Base-by-base conservation (phyloP, 352 stramenopile genomes). In the Phytophthora sp. region DNA sequence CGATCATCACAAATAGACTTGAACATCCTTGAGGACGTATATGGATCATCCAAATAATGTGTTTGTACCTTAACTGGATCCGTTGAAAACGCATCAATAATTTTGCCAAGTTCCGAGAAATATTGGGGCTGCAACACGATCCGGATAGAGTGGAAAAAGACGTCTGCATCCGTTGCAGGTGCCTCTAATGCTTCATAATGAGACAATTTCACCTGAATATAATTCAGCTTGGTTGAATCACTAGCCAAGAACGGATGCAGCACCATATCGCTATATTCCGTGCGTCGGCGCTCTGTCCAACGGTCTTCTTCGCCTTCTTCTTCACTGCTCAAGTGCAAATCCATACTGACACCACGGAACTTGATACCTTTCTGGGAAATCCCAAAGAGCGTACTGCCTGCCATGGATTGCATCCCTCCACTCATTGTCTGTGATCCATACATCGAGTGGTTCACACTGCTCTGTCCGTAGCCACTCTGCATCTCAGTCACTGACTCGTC, bases 281-380 rank as follows among this genome's bases (percentile, higher is more conserved):
- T 73, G 18, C 62, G 57, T 12, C 71, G 41, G 16, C 71, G 66
- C 2, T 78, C 62, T 3, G 26, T 70, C 58, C 57, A 72, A n/a
- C 58, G 47, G 18, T 73, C 73, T 56, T 76, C 73, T 23, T 80
- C 73, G 15, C 67, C 73, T 39, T 74, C 67, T 23, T 88, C 80
- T 16, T 88, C 74, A 7, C 80, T 82, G 69, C 77, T 85, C 9
- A 94, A 61, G 42, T 89, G 63, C 31, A 96, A 74, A 65, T 94
- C 85, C 76, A 96, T 91, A 30, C 84, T 92, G 23, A 93, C 77
- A 9, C 86, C 88, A 13, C 84, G 76, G 42, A 94, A 94, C 58
- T 93, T 93, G 42, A 95, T 86, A 1, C 79, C 84, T 63, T 95
- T 95, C 53, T 93, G 87, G 4, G 84, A 91, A 41, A 96, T 90